Base-by-base conservation (phyloP, 352 stramenopile species). In the Phytophthora pluvialis region DNA sequence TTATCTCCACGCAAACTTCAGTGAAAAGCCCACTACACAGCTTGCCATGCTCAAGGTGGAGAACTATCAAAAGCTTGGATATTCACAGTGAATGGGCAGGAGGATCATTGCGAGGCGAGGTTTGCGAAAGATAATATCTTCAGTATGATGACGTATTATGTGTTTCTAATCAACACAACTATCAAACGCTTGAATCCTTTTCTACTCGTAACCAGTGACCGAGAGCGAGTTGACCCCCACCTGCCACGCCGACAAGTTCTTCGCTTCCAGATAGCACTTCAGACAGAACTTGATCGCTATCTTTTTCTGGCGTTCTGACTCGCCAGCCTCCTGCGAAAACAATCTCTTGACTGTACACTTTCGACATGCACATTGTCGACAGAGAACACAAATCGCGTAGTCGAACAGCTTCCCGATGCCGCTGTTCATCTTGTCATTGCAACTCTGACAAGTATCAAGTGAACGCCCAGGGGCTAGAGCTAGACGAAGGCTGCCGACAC, bases 331-430 rank as follows among this genome's bases (percentile, higher is more conserved):
- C 16, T 63, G 50, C 16, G 56, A 39, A 21, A 77, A 40, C 16
- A 66, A 61, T 50, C 66, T 77, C 36, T 72, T 67, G 12, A 80
- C 68, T n/a, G 46, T 69, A 47, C 74, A 82, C 39, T 80, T 82
- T 48, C 60, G 47, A 51, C 74, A 82, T 7, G 70, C 48, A 5
- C 54, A 61, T 29, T 77, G 59, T n/a, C 75, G 73, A 43, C 80
- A 88, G 15, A 81, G 70, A 36, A 81, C 50, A 45, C 80, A 89
- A 8, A 62, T 53, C 8, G 58, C 29, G 38, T 48, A 43, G 63
- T 69, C 55, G 35, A 77, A 36, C 7, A 77, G 21, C 26, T 49
- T 73, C 25, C 36, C 56, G 32, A 77, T 36, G 21, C 58, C 50
- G 31, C 58, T 64, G 18, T 52, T 51, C 12, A 70, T 48, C 1